A percentile compares a stretch with the other conserved stretches of the same genome.
Evolutionary conservation across 2,329 filamentous ascomycete genomes (phyloP).

Genomic region (Leptographium procerum): DNA sequence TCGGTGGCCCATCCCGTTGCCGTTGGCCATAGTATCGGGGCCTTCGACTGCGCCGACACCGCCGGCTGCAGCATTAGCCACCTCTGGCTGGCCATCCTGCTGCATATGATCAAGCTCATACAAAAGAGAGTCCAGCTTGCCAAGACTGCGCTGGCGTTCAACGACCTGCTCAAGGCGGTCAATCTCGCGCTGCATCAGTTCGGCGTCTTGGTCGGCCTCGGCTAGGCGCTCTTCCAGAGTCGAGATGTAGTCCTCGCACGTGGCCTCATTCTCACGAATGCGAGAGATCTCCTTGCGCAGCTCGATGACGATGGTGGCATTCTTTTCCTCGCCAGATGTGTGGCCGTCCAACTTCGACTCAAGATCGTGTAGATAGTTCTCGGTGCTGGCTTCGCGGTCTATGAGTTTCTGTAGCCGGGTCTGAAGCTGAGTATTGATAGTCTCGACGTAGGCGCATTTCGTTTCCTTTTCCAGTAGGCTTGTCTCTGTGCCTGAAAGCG

Average conservation of each 20-base stretch:
- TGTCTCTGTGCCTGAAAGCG: constrained; percentile 75
- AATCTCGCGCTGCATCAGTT: constrained; percentile 94
- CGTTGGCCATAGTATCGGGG: constrained; percentile 24
- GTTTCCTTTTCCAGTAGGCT: constrained; percentile 84
- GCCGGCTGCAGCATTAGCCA: constrained; percentile 3
- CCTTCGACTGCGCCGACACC: not conserved
- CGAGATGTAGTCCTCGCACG: constrained; percentile 92
- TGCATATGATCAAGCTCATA: constrained; percentile 79
- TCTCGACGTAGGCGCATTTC: constrained; percentile 85
- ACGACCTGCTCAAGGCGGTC: constrained; percentile 89
- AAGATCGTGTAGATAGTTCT: constrained; percentile 84
- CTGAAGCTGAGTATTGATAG: constrained; percentile 81
- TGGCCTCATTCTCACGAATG: constrained; percentile 78
- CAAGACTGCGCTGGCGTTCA: constrained; percentile 86
- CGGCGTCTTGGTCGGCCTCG: constrained; percentile 89
- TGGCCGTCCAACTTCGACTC: constrained; percentile 86
- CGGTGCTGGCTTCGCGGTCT: constrained; percentile 83
- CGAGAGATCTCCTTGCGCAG: constrained; percentile 84
- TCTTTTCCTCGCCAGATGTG: constrained; percentile 85
- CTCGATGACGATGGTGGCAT: constrained; percentile 71
- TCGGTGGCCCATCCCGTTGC: constrained; percentile 32
- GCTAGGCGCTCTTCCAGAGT: constrained; percentile 91
- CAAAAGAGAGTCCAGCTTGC: constrained; percentile 84
- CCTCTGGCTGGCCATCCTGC: constrained; percentile 31
- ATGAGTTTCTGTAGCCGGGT: constrained; percentile 82